Conservation (phyloP, 2,329 filamentous ascomycete species). For the Penicillium frequentans region DNA sequence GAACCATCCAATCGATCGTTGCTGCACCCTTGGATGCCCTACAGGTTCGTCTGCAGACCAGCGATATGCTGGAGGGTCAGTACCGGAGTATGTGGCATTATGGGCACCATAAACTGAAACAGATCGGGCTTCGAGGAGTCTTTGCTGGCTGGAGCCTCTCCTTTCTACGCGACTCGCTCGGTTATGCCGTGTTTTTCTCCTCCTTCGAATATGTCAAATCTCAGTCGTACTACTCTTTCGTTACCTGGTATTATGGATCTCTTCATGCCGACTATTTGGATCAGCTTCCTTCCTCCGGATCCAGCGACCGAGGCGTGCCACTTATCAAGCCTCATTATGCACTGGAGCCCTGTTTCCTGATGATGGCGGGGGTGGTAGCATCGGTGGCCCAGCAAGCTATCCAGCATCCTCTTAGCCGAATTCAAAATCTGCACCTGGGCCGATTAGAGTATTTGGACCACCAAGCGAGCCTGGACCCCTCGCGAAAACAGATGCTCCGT, state of each 20-base stretch:
- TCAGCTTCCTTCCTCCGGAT: slow-evolving; percentile 26
- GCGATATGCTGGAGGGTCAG: slow-evolving; percentile 59
- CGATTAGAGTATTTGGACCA: slow-evolving; percentile 61
- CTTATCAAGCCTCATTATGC: slow-evolving; percentile 63
- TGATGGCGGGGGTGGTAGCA: slow-evolving; percentile 59
- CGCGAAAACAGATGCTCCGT: slow-evolving; percentile 46
- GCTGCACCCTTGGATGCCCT: slow-evolving; percentile 65
- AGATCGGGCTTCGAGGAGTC: slow-evolving; percentile 61
- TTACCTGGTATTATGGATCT: slow-evolving; percentile 59
- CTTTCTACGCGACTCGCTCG: slow-evolving; percentile 61
- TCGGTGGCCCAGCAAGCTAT: slow-evolving; percentile 59
- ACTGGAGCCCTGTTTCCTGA: slow-evolving; percentile 61
- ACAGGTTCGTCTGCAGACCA: slow-evolving; percentile 60
- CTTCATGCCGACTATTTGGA: slow-evolving; percentile 30
- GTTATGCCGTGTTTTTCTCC: slow-evolving; percentile 62
- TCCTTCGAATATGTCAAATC: slow-evolving; percentile 65
- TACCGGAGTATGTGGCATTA: slow-evolving; percentile 67
- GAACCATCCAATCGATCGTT: slow-evolving; percentile 60
- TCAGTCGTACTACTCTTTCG: slow-evolving; percentile 62
- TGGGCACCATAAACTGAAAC: slow-evolving; percentile 55
- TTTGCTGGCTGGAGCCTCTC: slow-evolving; percentile 64
- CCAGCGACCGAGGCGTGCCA: slow-evolving; percentile 35
- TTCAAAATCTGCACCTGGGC: slow-evolving; percentile 62
- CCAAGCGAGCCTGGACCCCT: slow-evolving; percentile 46
- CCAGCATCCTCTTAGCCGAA: slow-evolving; percentile 58